Conservation (phyloP, 2,329 filamentous ascomycete species). For the Cryoendolithus antarcticus region DNA sequence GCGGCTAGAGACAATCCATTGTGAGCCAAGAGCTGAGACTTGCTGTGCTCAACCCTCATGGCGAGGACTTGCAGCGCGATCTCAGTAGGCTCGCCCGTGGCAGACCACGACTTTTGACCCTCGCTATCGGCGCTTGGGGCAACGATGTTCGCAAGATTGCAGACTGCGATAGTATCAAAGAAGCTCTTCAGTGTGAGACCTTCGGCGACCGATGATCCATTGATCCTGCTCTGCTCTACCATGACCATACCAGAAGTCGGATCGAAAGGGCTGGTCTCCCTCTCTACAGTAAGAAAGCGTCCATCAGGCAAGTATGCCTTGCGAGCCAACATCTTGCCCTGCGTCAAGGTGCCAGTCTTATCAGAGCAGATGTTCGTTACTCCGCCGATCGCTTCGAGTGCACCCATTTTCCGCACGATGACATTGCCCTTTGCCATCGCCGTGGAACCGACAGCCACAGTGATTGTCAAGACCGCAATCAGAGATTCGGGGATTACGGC, state of each 20-base stretch:
- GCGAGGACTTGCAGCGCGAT: slow-evolving; percentile 62
- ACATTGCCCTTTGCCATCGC: slow-evolving; percentile 50
- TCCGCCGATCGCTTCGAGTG: slow-evolving; percentile 49
- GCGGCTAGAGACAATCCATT: slow-evolving; percentile 10
- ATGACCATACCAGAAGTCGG: slow-evolving; percentile 41
- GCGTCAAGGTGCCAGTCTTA: slow-evolving; percentile 46
- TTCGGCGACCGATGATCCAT: slow-evolving; percentile 21
- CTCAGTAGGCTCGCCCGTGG: slow-evolving; percentile 53
- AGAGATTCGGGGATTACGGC: slow-evolving; percentile 37
- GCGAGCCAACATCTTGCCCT: slow-evolving; percentile 46
- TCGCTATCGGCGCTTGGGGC: slow-evolving; percentile 25
- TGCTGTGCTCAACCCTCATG: slow-evolving; percentile 39
- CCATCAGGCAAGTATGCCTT: slow-evolving; percentile 45
- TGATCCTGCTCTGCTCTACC: slow-evolving; percentile 1
- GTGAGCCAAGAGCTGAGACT: slow-evolving; percentile 4
- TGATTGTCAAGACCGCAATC: slow-evolving; percentile 53
- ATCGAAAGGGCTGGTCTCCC: slow-evolving; percentile 45
- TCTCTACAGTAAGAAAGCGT: slow-evolving; percentile 46
- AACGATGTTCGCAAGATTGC: slow-evolving; percentile 49
- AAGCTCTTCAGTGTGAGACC: slow-evolving; percentile 33
- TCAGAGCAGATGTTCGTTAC: slow-evolving; percentile 55
- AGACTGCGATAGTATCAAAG: slow-evolving; percentile 48
- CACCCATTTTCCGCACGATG: slow-evolving; percentile 49
- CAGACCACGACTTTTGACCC: slow-evolving; percentile 45
- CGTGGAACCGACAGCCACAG: slow-evolving; percentile 48